A percentile compares a stretch with the other conserved stretches of the same genome.
Conservation (phyloP, 2,329 filamentous ascomycete genomes). For the Trichoderma sp. region DNA sequence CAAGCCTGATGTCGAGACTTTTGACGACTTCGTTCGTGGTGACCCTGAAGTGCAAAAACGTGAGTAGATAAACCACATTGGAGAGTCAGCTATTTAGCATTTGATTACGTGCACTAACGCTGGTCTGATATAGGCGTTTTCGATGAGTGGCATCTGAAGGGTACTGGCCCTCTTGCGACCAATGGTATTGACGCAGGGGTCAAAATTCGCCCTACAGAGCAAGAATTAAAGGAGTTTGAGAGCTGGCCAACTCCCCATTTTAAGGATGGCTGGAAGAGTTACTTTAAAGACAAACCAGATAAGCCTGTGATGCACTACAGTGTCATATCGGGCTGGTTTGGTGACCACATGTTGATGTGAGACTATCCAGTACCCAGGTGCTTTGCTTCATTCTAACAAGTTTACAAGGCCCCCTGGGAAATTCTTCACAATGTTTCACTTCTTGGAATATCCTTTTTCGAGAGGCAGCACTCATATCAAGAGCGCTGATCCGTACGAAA, state of each 20-base stretch:
- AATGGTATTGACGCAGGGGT: slow-evolving; percentile 51
- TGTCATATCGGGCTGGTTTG: slow-evolving; percentile 26
- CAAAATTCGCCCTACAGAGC: slow-evolving; percentile 50
- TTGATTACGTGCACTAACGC: slow-evolving; percentile 41
- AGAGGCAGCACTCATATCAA: slow-evolving; percentile 53
- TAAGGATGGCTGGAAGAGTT: slow-evolving; percentile 46
- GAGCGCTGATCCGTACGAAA: slow-evolving; percentile 37
- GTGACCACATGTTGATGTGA: slow-evolving; percentile 18
- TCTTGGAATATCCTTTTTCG: slow-evolving; percentile 53
- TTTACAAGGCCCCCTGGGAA: slow-evolving; percentile 30
- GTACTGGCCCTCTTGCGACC: slow-evolving; percentile 2
- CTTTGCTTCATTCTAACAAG: neutral
- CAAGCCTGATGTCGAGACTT: slow-evolving; percentile 10
- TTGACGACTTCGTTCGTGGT: slow-evolving; percentile 4
- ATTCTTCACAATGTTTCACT: slow-evolving; percentile 50
- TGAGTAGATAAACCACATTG: slow-evolving; percentile 21
- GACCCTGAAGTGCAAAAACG: slow-evolving; percentile 4
- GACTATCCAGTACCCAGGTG: neutral
- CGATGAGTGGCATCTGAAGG: slow-evolving; percentile 7
- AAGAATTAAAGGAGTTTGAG: slow-evolving; percentile 48
- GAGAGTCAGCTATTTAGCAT: slow-evolving; percentile 37
- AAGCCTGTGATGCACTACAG: slow-evolving; percentile 43
- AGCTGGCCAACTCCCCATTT: slow-evolving; percentile 39
- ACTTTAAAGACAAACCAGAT: slow-evolving; percentile 41
- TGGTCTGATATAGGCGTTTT: slow-evolving; percentile 41